A percentile compares a stretch with the other conserved stretches of the same genome.
These are phyloP conservation scores for Gossypium schwendimanii DNA, from an alignment of 441 rosid genomes.

Conservation along the genomic window DNA sequence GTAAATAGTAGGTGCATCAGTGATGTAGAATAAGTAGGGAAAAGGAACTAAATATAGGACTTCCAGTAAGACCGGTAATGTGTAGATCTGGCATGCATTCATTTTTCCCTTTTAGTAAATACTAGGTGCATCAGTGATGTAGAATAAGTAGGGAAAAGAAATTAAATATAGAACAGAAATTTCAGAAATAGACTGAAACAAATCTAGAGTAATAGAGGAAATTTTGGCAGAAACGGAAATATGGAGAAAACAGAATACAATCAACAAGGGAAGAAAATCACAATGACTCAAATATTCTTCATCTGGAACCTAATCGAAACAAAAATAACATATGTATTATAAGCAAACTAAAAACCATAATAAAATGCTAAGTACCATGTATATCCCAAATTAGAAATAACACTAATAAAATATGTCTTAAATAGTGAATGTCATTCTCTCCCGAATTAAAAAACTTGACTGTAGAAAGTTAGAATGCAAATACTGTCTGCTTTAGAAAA, in stretches of 20 bases:
- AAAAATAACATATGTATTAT: not conserved
- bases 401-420: not conserved
- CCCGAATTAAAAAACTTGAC: not conserved
- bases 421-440: not conserved
- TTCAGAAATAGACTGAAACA: not conserved
- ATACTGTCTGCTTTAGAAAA: not conserved
- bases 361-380: not conserved
- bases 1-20: not conserved
- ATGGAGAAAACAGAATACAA: not conserved
- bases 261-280: not conserved
- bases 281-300: not conserved
- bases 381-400: not conserved
- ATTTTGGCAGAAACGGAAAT: not conserved
- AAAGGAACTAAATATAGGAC: conserved; percentile 30
- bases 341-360: not conserved
- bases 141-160: not conserved
- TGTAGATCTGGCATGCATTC: conserved; percentile 3
- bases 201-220: not conserved
- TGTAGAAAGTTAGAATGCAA: not conserved
- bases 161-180: not conserved
- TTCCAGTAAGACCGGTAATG: conserved; percentile 75
- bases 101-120: not conserved
- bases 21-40: not conserved
- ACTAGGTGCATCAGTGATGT: not conserved
- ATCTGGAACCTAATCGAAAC: not conserved